Evolutionary conservation across 768 basidiomycete species (phyloP).

Genomic region (Butyriboletus loyo): DNA sequence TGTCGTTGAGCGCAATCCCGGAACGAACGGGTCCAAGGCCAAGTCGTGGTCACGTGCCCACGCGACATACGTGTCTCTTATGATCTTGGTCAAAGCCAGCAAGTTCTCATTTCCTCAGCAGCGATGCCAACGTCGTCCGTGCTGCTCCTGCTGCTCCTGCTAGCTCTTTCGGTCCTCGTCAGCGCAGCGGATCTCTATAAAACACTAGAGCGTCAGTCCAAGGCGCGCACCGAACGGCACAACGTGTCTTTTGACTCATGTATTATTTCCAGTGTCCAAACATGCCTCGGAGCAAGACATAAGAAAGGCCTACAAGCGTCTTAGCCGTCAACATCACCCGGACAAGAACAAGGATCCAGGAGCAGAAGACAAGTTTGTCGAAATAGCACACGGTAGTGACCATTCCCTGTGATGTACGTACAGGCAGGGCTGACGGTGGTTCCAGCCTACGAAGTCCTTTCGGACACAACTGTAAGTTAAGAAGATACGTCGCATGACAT

Average conservation of each 20-base stretch:
- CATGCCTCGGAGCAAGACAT: slow-evolving; percentile 88
- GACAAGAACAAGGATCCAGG: slow-evolving; percentile 90
- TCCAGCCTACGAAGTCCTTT: slow-evolving; percentile 91
- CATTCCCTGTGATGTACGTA: not conserved
- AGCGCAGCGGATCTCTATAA: slow-evolving; percentile 78
- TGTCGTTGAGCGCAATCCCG: not conserved
- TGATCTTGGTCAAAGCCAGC: not conserved
- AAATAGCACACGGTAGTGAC: slow-evolving; percentile 79
- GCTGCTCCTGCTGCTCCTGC: slow-evolving; percentile 28
- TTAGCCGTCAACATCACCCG: slow-evolving; percentile 88
- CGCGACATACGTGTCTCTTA: slow-evolving; percentile 29
- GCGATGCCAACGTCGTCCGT: slow-evolving; percentile 28
- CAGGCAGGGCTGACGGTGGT: slow-evolving; percentile 4
- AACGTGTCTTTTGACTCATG: slow-evolving; percentile 22
- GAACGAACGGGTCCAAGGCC: not conserved
- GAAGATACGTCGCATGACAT: not conserved
- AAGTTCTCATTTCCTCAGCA: not conserved
- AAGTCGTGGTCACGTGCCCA: slow-evolving; percentile 24
- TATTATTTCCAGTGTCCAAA: slow-evolving; percentile 47
- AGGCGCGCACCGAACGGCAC: slow-evolving; percentile 28
- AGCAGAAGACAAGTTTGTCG: slow-evolving; percentile 84
- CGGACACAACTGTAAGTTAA: slow-evolving; percentile 66
- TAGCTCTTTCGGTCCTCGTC: slow-evolving; percentile 29
- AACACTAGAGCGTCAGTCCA: slow-evolving; percentile 68
- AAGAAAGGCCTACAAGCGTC: slow-evolving; percentile 85